Conservation (phyloP, 257 asterid species). For the Cynanchum wilfordii region DNA sequence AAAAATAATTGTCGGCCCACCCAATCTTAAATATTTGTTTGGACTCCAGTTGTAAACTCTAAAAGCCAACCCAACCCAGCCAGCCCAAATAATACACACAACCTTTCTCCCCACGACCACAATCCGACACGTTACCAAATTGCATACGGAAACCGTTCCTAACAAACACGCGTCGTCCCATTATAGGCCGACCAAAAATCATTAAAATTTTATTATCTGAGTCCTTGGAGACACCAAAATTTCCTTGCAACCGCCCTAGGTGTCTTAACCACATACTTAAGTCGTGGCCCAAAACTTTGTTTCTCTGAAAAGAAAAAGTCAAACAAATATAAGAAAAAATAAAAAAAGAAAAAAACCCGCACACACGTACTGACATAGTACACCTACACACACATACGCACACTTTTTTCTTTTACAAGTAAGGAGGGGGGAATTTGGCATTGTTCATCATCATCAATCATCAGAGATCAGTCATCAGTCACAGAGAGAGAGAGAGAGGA, state of each 20-base stretch:
- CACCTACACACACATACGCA: neutral
- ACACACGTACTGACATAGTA: neutral
- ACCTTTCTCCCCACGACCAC: neutral
- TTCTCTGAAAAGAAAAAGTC: neutral
- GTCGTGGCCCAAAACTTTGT: neutral
- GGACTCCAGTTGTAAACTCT: neutral
- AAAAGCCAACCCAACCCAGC: neutral
- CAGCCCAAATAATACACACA: neutral
- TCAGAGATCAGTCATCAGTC: too few relatives aligned
- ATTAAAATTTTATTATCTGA: neutral
- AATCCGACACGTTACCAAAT: constrained; percentile 21
- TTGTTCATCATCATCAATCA: too few relatives aligned
- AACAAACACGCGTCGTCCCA: constrained; percentile 32
- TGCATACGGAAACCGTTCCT: constrained; percentile 18
- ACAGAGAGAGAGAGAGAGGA: neutral
- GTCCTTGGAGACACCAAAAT: constrained; percentile 2
- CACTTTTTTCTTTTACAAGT: too few relatives aligned
- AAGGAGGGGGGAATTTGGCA: neutral
- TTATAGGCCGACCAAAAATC: constrained; percentile 32
- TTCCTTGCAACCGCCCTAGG: constrained; percentile 46
- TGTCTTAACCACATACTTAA: constrained; percentile 42
- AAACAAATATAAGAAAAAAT: neutral
- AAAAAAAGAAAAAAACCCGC: neutral
- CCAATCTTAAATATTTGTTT: neutral
- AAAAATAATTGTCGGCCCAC: neutral